Evolutionary conservation across 202 grass and related monocot species (phyloP).

Genomic region (Saccharum hybrid): DNA sequence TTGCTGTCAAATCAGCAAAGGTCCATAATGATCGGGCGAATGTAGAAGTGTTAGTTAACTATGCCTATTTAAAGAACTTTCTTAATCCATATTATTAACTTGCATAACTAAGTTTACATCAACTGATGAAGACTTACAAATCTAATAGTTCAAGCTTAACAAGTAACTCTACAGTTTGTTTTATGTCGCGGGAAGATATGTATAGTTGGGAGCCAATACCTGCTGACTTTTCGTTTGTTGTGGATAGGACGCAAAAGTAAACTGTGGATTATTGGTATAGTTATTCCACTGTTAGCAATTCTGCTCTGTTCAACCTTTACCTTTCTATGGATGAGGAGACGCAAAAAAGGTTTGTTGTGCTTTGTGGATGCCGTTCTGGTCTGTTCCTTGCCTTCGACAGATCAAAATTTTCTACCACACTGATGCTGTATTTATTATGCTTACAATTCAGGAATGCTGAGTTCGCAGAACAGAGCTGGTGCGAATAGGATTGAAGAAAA

Average conservation of each 20-base stretch:
- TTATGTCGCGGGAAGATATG: too few species aligned
- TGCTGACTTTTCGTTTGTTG: not conserved
- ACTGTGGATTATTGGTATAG: constrained; percentile 27
- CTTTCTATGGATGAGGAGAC: constrained; percentile 25
- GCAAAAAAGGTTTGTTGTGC: constrained; percentile 25
- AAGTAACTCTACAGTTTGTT: too few species aligned
- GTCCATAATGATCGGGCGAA: too few species aligned
- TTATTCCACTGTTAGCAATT: constrained; percentile 28
- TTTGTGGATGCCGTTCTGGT: not conserved
- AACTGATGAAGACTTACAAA: too few species aligned
- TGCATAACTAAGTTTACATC: too few species aligned
- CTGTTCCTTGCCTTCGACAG: not conserved
- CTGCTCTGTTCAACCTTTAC: constrained; percentile 16
- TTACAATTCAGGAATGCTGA: constrained; percentile 17
- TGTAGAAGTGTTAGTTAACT: too few species aligned
- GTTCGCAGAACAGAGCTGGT: not conserved
- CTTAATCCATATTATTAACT: too few species aligned
- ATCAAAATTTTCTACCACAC: not conserved
- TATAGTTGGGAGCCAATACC: not conserved
- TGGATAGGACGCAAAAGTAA: constrained; percentile 10
- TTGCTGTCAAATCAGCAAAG: too few species aligned
- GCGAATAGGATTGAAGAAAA: constrained; percentile 9
- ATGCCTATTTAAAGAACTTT: too few species aligned
- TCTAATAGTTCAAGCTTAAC: too few species aligned
- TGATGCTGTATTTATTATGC: not conserved